phyloP scores from a whole-genome alignment of 2,329 filamentous ascomycete genomes.

The Trichoderma arundinaceum region DNA sequence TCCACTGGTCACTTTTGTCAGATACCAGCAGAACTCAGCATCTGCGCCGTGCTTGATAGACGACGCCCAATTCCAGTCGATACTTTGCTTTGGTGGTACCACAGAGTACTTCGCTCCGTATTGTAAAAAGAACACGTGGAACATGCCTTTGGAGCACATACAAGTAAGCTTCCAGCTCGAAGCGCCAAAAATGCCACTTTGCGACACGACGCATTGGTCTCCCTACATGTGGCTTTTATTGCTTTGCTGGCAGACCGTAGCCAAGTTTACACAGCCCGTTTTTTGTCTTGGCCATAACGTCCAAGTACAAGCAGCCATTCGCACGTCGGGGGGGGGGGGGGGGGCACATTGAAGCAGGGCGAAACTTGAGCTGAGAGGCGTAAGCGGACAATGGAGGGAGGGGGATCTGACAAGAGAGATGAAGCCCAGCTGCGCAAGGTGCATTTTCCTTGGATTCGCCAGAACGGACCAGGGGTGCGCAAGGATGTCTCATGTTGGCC shows the following conservation, averaged over 20 bases:
- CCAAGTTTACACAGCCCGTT: too few relatives aligned
- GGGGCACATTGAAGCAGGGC: neutral
- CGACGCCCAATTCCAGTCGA: neutral
- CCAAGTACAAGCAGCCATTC: neutral
- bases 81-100: neutral
- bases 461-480: too few relatives aligned
- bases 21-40: neutral
- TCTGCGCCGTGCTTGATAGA: neutral
- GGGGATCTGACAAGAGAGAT: neutral
- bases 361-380: neutral
- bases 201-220: neutral
- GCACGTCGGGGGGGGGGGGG: neutral
- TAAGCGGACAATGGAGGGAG: neutral
- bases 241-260: too few relatives aligned
- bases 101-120: neutral
- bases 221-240: neutral
- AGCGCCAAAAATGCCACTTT: neutral
- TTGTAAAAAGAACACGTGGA: neutral
- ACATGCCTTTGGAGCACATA: neutral
- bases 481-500: conserved; percentile 1
- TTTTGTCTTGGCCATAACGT: neutral
- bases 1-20: neutral
- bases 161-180: neutral
- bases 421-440: neutral
- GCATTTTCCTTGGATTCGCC: neutral